Conservation (phyloP, 2,329 filamentous ascomycete species). For the Dothideomycetes sp. region DNA sequence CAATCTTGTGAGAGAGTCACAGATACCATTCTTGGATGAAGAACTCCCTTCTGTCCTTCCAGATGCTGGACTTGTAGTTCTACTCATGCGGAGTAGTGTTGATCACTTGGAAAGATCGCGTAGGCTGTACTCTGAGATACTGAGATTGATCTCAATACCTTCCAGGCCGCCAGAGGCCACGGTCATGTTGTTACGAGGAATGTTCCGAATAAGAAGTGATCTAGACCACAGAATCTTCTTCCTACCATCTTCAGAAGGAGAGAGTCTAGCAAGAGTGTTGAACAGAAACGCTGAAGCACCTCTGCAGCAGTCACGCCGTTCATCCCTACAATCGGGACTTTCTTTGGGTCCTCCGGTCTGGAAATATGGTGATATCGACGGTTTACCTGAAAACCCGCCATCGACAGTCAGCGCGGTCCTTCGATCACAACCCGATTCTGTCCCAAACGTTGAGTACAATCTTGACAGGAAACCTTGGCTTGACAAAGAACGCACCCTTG, state of each 20-base stretch:
- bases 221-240: slow-evolving; percentile 69
- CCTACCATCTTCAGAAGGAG: slow-evolving; percentile 59
- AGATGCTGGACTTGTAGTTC: slow-evolving; percentile 11
- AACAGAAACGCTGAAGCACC: slow-evolving; percentile 9
- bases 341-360: slow-evolving; percentile 35
- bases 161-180: slow-evolving; percentile 24
- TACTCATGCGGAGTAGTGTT: slow-evolving; percentile 15
- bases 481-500: too few species aligned
- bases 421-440: slow-evolving; percentile 31
- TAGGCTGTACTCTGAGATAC: slow-evolving; percentile 21
- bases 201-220: slow-evolving; percentile 78
- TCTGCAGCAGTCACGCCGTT: slow-evolving; percentile 6
- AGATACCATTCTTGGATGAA: not conserved
- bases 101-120: slow-evolving; percentile 7
- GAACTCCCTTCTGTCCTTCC: slow-evolving; percentile 7
- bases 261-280: slow-evolving; percentile 61
- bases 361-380: slow-evolving; percentile 47
- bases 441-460: slow-evolving; percentile 26
- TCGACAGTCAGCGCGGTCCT: slow-evolving; percentile 41
- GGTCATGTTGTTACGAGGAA: slow-evolving; percentile 22
- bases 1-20: not conserved
- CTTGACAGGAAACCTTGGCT: too few species aligned
- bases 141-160: slow-evolving; percentile 22
- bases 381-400: slow-evolving; percentile 46
- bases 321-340: slow-evolving; percentile 11